phyloP scores from a whole-genome alignment of 176 grass and related monocot species.

The Avena sativa region DNA sequence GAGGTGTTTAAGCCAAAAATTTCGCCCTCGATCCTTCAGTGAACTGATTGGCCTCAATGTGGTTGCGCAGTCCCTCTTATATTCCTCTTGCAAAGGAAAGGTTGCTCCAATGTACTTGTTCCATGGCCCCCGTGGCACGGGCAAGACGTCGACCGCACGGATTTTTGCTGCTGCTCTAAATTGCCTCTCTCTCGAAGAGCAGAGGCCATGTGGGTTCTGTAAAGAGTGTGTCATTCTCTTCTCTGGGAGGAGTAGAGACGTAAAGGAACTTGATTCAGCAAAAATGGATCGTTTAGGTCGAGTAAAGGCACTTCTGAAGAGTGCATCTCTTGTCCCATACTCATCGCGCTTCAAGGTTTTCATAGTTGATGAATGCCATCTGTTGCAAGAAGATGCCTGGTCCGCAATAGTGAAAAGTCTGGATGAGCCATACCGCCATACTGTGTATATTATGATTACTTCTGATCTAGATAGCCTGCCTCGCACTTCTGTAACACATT shows the following conservation, averaged over 20 bases:
- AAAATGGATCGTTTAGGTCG: constrained; percentile 79
- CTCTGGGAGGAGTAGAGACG: constrained; percentile 83
- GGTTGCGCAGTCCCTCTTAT: constrained; percentile 85
- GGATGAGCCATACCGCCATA: constrained; percentile 72
- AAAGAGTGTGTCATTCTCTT: constrained; percentile 86
- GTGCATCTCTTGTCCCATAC: constrained; percentile 74
- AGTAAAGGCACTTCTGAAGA: constrained; percentile 84
- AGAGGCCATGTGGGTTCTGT: constrained; percentile 92
- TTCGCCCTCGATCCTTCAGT: constrained; percentile 83
- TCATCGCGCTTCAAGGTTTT: constrained; percentile 89
- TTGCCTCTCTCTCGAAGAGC: constrained; percentile 84
- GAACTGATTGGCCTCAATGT: constrained; percentile 89
- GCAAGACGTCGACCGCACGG: constrained; percentile 83
- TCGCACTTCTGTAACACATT: constrained; percentile 69
- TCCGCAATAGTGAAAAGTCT: constrained; percentile 84
- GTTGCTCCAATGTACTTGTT: constrained; percentile 94
- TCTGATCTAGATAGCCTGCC: constrained; percentile 76
- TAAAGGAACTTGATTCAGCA: constrained; percentile 86
- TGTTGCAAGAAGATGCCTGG: constrained; percentile 86
- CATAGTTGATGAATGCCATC: constrained; percentile 94
- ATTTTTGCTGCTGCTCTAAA: constrained; percentile 96
- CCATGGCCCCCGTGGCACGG: constrained; percentile 88
- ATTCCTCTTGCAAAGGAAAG: constrained; percentile 87
- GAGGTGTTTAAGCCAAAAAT: constrained; percentile 95
- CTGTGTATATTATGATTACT: constrained; percentile 95